A percentile compares a stretch with the other conserved stretches of the same genome.
phyloP scores from a whole-genome alignment of 495 filamentous ascomycete genomes.

The Penicillium roqueforti region DNA sequence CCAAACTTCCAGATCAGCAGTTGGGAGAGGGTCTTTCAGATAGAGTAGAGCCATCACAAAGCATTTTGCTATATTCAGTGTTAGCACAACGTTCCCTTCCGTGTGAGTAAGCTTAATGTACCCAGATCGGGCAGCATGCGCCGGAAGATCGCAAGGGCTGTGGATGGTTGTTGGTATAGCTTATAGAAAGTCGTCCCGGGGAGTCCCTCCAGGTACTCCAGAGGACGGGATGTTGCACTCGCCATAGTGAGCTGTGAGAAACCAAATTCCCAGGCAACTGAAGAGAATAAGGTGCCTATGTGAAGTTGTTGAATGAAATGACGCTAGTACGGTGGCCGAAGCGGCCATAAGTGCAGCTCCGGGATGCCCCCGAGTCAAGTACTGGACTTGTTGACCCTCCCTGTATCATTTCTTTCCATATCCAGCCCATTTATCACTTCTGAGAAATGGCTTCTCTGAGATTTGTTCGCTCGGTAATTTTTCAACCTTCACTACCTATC shows the following conservation, averaged over 20 bases:
- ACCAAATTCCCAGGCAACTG: constrained; percentile 32
- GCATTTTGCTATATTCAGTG: constrained; percentile 65
- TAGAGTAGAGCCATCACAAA: constrained; percentile 95
- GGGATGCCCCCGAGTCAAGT: constrained; percentile 14
- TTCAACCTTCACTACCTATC: too few relatives aligned
- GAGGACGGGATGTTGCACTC: constrained; percentile 58
- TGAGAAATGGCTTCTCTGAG: constrained; percentile 52
- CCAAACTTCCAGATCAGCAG: constrained; percentile 78
- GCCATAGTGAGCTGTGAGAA: constrained; percentile 52
- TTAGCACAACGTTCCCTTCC: constrained; percentile 20
- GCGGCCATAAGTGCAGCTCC: constrained; percentile 35
- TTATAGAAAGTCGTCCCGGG: constrained; percentile 81
- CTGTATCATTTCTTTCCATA: neutral
- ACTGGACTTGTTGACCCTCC: neutral
- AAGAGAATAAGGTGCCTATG: constrained; percentile 3
- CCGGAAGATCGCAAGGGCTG: constrained; percentile 90
- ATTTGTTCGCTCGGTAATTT: constrained; percentile 59
- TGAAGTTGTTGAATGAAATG: constrained; percentile 15
- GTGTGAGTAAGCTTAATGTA: constrained; percentile 39
- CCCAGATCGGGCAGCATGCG: constrained; percentile 93
- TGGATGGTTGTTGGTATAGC: constrained; percentile 94
- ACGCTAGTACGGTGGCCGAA: constrained; percentile 26
- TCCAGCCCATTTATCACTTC: neutral
- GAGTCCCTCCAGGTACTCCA: constrained; percentile 87
- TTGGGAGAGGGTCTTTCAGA: constrained; percentile 68